Percentiles rank a stretch among this genome's conserved stretches.
phyloP scores from a whole-genome alignment of 1,139 yeast species.

The Fermentozyma sake region DNA sequence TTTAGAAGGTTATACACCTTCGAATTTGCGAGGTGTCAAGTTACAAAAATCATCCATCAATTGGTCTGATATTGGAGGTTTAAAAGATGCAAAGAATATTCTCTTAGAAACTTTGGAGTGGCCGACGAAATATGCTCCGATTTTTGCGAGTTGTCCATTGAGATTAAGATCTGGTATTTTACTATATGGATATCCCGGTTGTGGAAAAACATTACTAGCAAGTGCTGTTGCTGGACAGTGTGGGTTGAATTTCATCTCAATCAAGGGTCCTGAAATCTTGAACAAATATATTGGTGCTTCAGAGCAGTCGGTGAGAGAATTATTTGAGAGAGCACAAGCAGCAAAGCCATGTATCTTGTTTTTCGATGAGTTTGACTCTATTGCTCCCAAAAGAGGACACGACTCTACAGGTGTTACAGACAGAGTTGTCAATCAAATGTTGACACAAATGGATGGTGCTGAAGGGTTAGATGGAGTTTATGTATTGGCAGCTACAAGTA shows the following conservation, averaged over 20 bases:
- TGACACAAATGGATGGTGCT: conserved; percentile 99
- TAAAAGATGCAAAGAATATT: conserved; percentile 68
- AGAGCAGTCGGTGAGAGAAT: conserved; percentile 88
- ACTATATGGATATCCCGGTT: conserved; percentile 94
- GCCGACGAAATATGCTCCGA: conserved; percentile 96
- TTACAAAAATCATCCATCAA: conserved; percentile 69
- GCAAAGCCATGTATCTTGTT: conserved; percentile 92
- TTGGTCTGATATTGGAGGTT: conserved; percentile 91
- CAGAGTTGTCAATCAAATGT: conserved; percentile 92
- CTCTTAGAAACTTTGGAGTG: conserved; percentile 88
- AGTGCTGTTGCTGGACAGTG: conserved; percentile 94
- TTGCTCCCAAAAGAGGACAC: conserved; percentile 97
- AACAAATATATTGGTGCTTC: conserved; percentile 97
- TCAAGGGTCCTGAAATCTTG: conserved; percentile 93
- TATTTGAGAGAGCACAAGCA: conserved; percentile 90
- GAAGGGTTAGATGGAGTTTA: conserved; percentile 97
- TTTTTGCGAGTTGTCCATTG: conserved; percentile 82
- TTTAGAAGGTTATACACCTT: conserved; percentile 66
- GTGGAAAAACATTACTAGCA: conserved; percentile 92
- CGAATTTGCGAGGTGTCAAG: conserved; percentile 82
- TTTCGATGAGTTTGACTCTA: conserved; percentile 95
- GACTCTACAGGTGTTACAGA: conserved; percentile 98
- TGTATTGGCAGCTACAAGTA: conserved; percentile 90
- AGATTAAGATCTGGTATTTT: conserved; percentile 85
- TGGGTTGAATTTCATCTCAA: conserved; percentile 88